A percentile compares a stretch with the other conserved stretches of the same genome.
Conservation (phyloP, 2,329 filamentous ascomycete species). For the Sclerotinia trifoliorum region DNA sequence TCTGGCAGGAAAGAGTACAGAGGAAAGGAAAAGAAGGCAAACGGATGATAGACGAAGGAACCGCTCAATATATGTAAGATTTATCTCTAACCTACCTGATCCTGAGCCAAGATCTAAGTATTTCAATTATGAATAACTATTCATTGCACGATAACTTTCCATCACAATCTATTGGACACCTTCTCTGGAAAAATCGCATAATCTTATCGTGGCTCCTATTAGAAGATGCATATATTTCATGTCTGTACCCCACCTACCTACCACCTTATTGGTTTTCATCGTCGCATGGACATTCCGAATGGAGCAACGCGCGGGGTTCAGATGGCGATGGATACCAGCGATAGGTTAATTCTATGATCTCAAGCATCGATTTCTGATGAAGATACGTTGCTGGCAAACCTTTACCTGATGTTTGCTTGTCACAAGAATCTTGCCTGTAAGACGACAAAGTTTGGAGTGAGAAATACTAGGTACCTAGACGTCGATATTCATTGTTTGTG, state of each 20-base stretch:
- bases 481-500: not conserved
- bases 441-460: too few species aligned
- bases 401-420: not conserved
- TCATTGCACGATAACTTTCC: conserved; percentile 1
- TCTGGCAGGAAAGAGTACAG: not conserved
- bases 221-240: conserved; percentile 9
- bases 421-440: not conserved
- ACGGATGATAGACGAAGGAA: too few species aligned
- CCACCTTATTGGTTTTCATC: conserved; percentile 1
- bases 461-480: not conserved
- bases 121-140: not conserved
- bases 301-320: conserved; percentile 27
- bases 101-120: not conserved
- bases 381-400: not conserved
- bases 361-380: too few species aligned
- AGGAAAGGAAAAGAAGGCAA: not conserved
- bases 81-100: not conserved
- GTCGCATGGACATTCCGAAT: conserved; percentile 32
- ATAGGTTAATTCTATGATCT: not conserved
- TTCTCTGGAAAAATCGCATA: not conserved
- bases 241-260: conserved; percentile 26
- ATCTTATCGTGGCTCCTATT: conserved; percentile 15
- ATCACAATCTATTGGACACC: conserved; percentile 1
- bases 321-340: not conserved
- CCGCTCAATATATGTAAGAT: conserved; percentile 13